phyloP scores from a whole-genome alignment of 2,329 filamentous ascomycete genomes.

The Alternaria burnsii region DNA sequence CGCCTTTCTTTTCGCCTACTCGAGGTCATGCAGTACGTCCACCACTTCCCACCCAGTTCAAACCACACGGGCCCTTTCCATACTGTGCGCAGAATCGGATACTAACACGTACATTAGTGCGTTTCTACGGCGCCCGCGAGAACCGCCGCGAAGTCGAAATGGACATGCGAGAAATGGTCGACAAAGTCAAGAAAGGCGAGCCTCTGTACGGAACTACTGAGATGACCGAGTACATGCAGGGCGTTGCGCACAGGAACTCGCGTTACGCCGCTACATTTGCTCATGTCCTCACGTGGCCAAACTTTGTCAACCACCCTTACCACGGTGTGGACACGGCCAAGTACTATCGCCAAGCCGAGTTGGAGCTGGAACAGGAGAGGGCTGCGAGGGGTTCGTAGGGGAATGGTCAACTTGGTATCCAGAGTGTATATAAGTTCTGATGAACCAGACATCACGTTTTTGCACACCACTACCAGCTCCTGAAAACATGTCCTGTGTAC shows the following conservation, averaged over 20 bases:
- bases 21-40: constrained; percentile 80
- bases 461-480: constrained; percentile 25
- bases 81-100: background rate
- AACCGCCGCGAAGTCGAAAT: constrained; percentile 91
- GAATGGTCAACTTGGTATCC: constrained; percentile 20
- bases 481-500: background rate
- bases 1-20: constrained; percentile 86
- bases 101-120: constrained; percentile 64
- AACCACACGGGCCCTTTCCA: background rate
- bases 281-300: constrained; percentile 93
- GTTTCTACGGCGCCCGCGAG: constrained; percentile 95
- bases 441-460: constrained; percentile 35
- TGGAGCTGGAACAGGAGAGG: constrained; percentile 84
- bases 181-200: constrained; percentile 91
- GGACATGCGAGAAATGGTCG: constrained; percentile 99
- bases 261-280: constrained; percentile 86
- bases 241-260: constrained; percentile 89
- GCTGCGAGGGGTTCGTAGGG: constrained; percentile 3
- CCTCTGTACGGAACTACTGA: constrained; percentile 84
- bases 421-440: constrained; percentile 40
- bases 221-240: constrained; percentile 89
- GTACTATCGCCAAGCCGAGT: constrained; percentile 95
- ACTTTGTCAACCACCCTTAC: constrained; percentile 88
- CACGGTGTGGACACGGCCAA: constrained; percentile 98
- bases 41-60: background rate